Conservation (phyloP, 495 filamentous ascomycete species). For the Aspergillus saccharolyticus region DNA sequence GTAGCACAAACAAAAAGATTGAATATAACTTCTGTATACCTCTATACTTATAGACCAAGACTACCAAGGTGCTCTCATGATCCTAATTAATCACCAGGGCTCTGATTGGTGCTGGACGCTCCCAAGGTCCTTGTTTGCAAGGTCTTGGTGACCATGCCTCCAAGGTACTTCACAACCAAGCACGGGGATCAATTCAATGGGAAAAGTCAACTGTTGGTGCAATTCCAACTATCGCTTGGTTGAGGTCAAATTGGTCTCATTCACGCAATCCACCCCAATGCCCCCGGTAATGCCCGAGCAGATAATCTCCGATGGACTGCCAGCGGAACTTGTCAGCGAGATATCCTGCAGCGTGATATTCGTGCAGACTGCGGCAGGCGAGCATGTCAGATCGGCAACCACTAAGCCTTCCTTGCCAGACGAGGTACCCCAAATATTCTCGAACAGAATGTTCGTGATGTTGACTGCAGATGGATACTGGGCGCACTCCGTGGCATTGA, state of each 20-base stretch:
- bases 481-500: constrained; percentile 44
- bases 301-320: constrained; percentile 39
- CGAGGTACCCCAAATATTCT: constrained; percentile 51
- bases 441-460: constrained; percentile 50
- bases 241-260: not conserved
- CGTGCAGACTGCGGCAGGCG: constrained; percentile 49
- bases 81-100: not conserved
- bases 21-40: not conserved
- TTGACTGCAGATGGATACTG: constrained; percentile 49
- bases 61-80: not conserved
- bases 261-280: constrained; percentile 43
- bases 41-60: not conserved
- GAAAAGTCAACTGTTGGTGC: not conserved
- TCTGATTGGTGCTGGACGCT: not conserved
- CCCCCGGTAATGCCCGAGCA: constrained; percentile 50
- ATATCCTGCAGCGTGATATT: constrained; percentile 48
- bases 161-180: not conserved
- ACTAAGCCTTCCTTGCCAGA: constrained; percentile 46
- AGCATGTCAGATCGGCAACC: constrained; percentile 48
- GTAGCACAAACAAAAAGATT: not conserved
- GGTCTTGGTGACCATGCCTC: not conserved
- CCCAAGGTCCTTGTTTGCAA: constrained; percentile 1
- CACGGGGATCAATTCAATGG: not conserved
- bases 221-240: not conserved
- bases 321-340: constrained; percentile 44